Conservation (phyloP, 805 yeast species). For the Sugiyamaella marilandica region DNA sequence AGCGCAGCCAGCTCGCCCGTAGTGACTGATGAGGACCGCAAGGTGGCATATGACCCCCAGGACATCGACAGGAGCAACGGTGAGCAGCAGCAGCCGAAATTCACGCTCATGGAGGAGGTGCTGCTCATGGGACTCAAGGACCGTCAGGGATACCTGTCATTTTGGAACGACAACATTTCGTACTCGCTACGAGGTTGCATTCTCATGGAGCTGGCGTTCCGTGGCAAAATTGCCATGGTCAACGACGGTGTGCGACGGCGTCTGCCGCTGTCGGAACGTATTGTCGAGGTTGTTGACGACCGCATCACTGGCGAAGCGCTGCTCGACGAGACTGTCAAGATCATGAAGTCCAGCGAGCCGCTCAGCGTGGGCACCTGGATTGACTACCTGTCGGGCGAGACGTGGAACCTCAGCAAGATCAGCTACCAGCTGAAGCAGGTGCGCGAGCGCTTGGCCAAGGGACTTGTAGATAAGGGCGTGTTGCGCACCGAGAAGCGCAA, state of each 20-base stretch:
- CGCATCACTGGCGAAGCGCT: conserved; percentile 91
- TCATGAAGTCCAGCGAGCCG: conserved; percentile 82
- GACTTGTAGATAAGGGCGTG: conserved; percentile 94
- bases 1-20: background rate
- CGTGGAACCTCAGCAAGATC: conserved; percentile 94
- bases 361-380: conserved; percentile 86
- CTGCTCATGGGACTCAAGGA: conserved; percentile 89
- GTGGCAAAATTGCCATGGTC: conserved; percentile 82
- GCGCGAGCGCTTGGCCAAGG: conserved; percentile 92
- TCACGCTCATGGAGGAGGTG: conserved; percentile 96
- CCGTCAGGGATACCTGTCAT: conserved; percentile 91
- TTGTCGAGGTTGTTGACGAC: conserved; percentile 80
- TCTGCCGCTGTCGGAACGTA: conserved; percentile 80
- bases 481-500: conserved; percentile 93
- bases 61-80: conserved; percentile 47
- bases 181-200: conserved; percentile 95
- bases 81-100: conserved; percentile 54
- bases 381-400: conserved; percentile 85
- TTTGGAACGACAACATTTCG: conserved; percentile 97
- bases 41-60: conserved; percentile 76
- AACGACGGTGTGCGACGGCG: conserved; percentile 90
- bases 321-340: conserved; percentile 85
- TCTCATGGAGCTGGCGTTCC: conserved; percentile 82
- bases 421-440: conserved; percentile 96
- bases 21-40: conserved; percentile 37